A percentile compares a stretch with the other conserved stretches of the same genome.
phyloP scores from a whole-genome alignment of 257 asterid species.

The Solanum acaule region DNA sequence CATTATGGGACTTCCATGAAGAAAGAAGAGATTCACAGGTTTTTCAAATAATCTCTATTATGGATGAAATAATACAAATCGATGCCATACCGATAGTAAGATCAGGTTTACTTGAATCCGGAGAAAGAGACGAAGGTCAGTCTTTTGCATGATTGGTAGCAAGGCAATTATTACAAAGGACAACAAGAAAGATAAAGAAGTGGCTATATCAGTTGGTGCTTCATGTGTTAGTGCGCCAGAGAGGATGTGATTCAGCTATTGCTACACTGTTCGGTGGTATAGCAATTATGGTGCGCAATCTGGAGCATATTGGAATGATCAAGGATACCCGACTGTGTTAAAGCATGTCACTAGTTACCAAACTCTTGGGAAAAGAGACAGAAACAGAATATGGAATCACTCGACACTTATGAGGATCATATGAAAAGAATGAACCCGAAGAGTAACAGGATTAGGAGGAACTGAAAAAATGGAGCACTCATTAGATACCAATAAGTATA shows the following conservation, averaged over 20 bases:
- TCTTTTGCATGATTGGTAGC: background rate
- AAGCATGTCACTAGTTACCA: background rate
- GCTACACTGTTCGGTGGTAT: background rate
- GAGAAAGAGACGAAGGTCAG: background rate
- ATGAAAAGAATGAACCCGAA: background rate
- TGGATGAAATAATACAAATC: background rate
- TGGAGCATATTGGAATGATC: background rate
- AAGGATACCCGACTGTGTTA: background rate
- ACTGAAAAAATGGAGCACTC: background rate
- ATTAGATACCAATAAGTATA: background rate
- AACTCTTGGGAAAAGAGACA: background rate
- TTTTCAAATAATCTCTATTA: background rate
- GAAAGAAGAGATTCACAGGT: background rate
- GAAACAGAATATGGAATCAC: background rate
- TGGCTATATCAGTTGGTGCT: background rate
- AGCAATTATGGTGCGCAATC: background rate
- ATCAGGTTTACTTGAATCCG: background rate
- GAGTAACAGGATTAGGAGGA: background rate
- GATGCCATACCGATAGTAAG: background rate
- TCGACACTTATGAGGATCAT: background rate
- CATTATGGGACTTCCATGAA: background rate
- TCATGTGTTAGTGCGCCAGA: background rate
- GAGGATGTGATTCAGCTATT: background rate
- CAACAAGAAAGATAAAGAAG: background rate
- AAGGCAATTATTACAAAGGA: background rate